phyloP scores from a whole-genome alignment of 2,329 filamentous ascomycete species.

The Trichophyton schoenleinii region DNA sequence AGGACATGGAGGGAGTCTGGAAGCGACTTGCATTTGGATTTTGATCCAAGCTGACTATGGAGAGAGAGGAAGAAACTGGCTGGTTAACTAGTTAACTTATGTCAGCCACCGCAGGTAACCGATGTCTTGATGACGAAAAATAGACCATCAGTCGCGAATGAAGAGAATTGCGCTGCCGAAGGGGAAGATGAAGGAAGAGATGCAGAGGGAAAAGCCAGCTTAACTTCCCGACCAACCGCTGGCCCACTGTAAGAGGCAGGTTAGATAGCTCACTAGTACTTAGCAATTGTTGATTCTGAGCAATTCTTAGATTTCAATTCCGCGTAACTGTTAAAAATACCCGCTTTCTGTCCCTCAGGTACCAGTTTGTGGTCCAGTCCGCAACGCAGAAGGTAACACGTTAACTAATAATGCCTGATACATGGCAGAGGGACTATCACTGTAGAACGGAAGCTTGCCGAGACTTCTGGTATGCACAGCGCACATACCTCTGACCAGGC shows the following conservation, averaged over 20 bases:
- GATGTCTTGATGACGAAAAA: background rate
- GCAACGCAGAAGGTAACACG: background rate
- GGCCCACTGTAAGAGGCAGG: background rate
- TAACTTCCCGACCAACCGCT: conserved; percentile 1
- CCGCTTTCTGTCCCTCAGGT: background rate
- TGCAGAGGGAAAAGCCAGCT: background rate
- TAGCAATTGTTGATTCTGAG: background rate
- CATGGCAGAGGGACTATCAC: background rate
- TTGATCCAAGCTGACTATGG: background rate
- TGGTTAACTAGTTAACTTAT: background rate
- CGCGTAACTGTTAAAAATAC: background rate
- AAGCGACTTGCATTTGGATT: conserved; percentile 28
- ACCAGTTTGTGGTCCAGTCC: background rate
- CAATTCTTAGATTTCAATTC: background rate
- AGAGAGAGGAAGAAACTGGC: too few relatives aligned
- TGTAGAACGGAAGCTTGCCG: background rate
- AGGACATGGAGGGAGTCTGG: conserved; percentile 32
- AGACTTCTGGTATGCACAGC: background rate
- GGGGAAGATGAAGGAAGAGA: background rate
- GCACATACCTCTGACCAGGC: background rate
- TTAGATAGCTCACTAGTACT: background rate
- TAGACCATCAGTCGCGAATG: background rate
- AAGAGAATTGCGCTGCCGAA: background rate
- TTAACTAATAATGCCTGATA: background rate
- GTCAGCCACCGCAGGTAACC: conserved; percentile 1